Evolutionary conservation across 805 yeast species (phyloP), one percentile per base, ranked within the genome.

Genomic region (Candida corydali): DNA sequence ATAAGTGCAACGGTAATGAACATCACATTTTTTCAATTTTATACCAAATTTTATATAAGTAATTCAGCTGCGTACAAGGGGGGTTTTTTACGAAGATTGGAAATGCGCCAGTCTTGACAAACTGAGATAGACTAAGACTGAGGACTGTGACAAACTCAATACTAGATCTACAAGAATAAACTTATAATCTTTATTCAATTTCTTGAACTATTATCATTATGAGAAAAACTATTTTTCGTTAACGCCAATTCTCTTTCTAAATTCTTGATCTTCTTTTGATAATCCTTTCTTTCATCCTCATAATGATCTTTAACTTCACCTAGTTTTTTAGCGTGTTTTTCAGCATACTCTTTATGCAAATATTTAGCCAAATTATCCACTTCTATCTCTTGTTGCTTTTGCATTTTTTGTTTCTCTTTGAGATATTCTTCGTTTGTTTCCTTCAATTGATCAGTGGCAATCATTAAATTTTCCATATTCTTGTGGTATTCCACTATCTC

Each of bases 301-400:
- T 46, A 58, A 25, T 45, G 49, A 17, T 44, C 43, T 38, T 55
- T 81, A 49, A 80, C 61, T 22, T 76, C 72, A 10, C 70, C 69
- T 7, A 85, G 82, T 55, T 85, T 85, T 36, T 75, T 73, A 43
- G 80, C 86, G 51, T 86, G 94, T 52, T 86, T 85, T 34, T 81
- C 78, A 2, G 86, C 76, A 51, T 85, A 85, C 52, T 82, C 88
- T 26, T 75, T 68, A 50, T 84, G 84, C 8, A 85, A 62, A 46
- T 80, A 86, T 41, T 78, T 80, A 0, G 89, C 85, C 32, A 84
- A 59, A 43, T 76, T 73, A 43, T 78, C 77, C 26, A 82, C 58
- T 49, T 76, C 73, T 39, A 65, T 80, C 3, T 76, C 63, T 14
- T 73, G 76, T 18, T 56, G 55, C 38, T 78, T 80, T 19, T 69